Conservation (phyloP, 345 rosid genomes). For the Ceriops decandra region DNA sequence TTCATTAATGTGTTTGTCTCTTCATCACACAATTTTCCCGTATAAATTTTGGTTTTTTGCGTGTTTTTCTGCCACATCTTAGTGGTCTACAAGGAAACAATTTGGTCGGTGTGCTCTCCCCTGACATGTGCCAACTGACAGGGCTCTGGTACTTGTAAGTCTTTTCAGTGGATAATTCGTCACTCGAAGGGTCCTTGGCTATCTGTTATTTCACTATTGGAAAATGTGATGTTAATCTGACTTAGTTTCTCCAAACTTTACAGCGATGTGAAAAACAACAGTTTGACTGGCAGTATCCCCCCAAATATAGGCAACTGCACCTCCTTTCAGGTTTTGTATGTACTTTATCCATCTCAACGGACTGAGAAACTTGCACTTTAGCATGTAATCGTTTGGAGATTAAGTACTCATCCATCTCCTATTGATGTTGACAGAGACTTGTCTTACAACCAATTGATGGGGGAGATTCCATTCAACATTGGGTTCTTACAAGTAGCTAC, state of each 20-base stretch:
- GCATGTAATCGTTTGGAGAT: background rate
- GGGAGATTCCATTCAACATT: conserved; percentile 92
- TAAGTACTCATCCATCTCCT: background rate
- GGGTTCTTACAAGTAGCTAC: conserved; percentile 99
- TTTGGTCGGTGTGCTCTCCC: conserved; percentile 78
- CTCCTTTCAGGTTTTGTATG: conserved; percentile 98
- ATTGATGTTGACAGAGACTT: conserved; percentile 59
- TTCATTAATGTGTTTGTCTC: background rate
- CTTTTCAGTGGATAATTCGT: background rate
- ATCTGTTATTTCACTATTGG: background rate
- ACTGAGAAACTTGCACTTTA: background rate
- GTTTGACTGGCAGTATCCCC: conserved; percentile 91
- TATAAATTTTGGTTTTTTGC: background rate
- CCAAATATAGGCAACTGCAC: conserved; percentile 90
- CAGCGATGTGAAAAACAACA: conserved; percentile 94
- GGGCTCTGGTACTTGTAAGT: conserved; percentile 99
- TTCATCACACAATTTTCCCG: background rate
- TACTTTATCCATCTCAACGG: conserved; percentile 26
- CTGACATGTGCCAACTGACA: conserved; percentile 90
- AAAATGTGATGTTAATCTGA: background rate
- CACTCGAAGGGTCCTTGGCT: background rate
- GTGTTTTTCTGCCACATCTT: background rate
- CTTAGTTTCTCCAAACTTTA: conserved; percentile 11
- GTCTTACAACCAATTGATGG: conserved; percentile 83
- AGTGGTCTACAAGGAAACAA: conserved; percentile 95